Percentiles rank a stretch among this genome's conserved stretches.
Conservation (phyloP, 108 stramenopile species). For the Discostella stelligeroides region DNA sequence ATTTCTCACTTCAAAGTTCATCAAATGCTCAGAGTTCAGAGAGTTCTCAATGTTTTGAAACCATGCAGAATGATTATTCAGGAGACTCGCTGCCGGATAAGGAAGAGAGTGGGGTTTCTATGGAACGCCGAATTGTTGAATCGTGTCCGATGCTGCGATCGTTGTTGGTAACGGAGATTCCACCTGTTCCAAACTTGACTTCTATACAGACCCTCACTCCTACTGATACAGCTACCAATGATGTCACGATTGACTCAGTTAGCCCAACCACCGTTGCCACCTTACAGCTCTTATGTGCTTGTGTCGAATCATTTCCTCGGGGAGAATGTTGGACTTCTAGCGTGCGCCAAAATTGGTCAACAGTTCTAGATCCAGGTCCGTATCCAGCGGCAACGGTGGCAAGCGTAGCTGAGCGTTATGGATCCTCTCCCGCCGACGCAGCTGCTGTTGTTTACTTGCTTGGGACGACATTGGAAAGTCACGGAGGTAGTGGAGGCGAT, state of each 20-base stretch:
- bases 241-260: slow-evolving; percentile 9
- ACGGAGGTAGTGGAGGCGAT: slow-evolving; percentile 62
- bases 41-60: not conserved
- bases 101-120: slow-evolving; percentile 5
- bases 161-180: slow-evolving; percentile 23
- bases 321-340: slow-evolving; percentile 81
- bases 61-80: not conserved
- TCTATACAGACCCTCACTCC: slow-evolving; percentile 22
- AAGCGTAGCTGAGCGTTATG: slow-evolving; percentile 48
- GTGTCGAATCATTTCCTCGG: slow-evolving; percentile 71
- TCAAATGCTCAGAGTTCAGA: slow-evolving; percentile 15
- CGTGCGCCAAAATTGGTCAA: slow-evolving; percentile 53
- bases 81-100: slow-evolving; percentile 1
- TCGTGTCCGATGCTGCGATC: slow-evolving; percentile 45
- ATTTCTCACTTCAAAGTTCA: not conserved
- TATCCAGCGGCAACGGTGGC: slow-evolving; percentile 42
- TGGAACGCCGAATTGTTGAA: slow-evolving; percentile 21
- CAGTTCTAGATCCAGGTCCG: slow-evolving; percentile 37
- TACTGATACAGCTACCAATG: not conserved
- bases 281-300: slow-evolving; percentile 66
- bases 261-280: slow-evolving; percentile 37
- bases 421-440: slow-evolving; percentile 59
- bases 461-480: slow-evolving; percentile 55
- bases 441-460: slow-evolving; percentile 61
- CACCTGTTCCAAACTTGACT: slow-evolving; percentile 7